These are phyloP conservation scores for Claviceps sp. DNA, from an alignment of 2,329 filamentous ascomycete species.

Conservation along the genomic window DNA sequence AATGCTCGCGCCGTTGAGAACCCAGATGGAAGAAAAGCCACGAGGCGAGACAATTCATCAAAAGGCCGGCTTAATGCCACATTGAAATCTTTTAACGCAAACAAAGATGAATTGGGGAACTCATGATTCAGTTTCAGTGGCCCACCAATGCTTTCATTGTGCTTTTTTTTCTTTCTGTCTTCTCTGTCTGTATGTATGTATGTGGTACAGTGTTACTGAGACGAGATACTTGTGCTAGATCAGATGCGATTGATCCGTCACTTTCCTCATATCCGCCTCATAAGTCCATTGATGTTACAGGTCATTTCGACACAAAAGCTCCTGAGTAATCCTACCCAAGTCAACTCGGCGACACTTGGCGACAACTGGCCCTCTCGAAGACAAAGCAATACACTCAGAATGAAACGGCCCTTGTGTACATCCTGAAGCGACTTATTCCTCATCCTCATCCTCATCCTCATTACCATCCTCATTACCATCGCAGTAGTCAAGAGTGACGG, in stretches of 20 bases:
- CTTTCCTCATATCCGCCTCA: neutral
- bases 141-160: neutral
- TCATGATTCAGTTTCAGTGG: neutral
- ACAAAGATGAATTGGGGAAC: neutral
- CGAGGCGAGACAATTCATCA: neutral
- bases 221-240: neutral
- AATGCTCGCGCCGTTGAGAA: neutral
- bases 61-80: neutral
- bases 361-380: neutral
- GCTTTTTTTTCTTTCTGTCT: neutral
- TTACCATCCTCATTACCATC: conserved; percentile 18
- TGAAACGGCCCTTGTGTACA: no score
- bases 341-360: neutral
- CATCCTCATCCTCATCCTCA: neutral
- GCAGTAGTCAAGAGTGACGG: conserved; percentile 28
- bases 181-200: neutral
- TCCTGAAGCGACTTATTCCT: neutral
- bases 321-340: neutral
- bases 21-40: neutral
- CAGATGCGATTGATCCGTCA: neutral
- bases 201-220: conserved; percentile 1
- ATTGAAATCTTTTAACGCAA: neutral
- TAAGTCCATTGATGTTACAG: neutral
- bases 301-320: neutral
- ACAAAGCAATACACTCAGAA: neutral